Conservation (phyloP, 345 rosid genomes). For the Cardamine resedifolia region DNA sequence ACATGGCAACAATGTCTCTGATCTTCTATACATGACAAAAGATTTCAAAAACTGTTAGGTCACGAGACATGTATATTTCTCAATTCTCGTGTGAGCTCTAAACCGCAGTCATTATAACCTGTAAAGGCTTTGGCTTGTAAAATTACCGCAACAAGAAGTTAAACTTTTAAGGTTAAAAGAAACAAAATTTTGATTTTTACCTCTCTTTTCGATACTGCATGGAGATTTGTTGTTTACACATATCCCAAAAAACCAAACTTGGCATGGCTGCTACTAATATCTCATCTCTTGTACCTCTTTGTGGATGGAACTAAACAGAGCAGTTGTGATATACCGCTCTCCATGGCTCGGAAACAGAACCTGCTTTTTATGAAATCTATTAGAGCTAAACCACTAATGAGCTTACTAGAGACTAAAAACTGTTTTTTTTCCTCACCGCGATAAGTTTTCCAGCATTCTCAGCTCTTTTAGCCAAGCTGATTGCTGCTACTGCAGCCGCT, state of each 20-base stretch:
- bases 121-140: background rate
- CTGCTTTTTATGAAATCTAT: constrained; percentile 31
- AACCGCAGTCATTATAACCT: constrained; percentile 2
- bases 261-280: constrained; percentile 20
- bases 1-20: background rate
- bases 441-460: constrained; percentile 92
- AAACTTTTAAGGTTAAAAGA: background rate
- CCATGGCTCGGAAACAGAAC: constrained; percentile 93
- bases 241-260: background rate
- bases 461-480: constrained; percentile 72
- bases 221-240: constrained; percentile 7
- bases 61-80: background rate
- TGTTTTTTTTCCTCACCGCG: constrained; percentile 47
- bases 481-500: constrained; percentile 95
- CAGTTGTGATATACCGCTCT: constrained; percentile 73
- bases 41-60: background rate
- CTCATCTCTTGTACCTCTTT: constrained; percentile 69
- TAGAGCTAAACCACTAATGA: background rate
- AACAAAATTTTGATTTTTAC: background rate
- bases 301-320: constrained; percentile 62
- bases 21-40: constrained; percentile 11
- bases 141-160: background rate
- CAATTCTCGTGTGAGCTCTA: background rate
- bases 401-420: background rate
- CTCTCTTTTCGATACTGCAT: constrained; percentile 7